Evolutionary conservation across 768 basidiomycete species (phyloP).

Genomic region (Amanita thiersii): DNA sequence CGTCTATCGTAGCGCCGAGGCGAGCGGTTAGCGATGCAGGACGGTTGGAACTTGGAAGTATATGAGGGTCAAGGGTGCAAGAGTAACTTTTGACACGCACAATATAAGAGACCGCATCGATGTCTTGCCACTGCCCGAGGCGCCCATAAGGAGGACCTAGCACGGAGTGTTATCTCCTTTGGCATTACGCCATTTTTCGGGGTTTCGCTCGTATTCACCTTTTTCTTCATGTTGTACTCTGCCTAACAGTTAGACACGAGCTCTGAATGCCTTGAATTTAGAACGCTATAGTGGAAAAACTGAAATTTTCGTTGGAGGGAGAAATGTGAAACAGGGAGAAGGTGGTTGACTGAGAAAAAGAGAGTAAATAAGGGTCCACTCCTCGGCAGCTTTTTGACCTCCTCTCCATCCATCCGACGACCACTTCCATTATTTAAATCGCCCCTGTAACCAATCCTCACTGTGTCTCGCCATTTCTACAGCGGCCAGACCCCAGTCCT

Average conservation of each 20-base stretch:
- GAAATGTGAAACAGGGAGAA: conserved; percentile 13
- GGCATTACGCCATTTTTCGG: conserved; percentile 1
- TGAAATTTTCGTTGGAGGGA: no score
- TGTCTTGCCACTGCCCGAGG: conserved; percentile 89
- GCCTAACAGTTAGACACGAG: not conserved
- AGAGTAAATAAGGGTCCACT: conserved; percentile 7
- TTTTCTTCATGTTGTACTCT: conserved; percentile 49
- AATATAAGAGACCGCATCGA: conserved; percentile 99
- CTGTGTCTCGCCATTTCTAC: conserved; percentile 82
- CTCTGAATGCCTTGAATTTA: conserved; percentile 8
- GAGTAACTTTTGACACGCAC: conserved; percentile 38
- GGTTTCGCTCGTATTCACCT: conserved; percentile 29
- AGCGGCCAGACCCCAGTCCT: conserved; percentile 96
- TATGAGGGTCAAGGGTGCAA: conserved; percentile 8
- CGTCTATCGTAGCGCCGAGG: conserved; percentile 94
- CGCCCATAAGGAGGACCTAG: conserved; percentile 97
- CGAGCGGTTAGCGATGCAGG: conserved; percentile 87
- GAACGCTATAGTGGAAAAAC: no score
- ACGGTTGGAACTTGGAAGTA: conserved; percentile 72
- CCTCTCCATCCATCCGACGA: conserved; percentile 4
- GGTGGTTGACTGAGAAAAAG: conserved; percentile 15
- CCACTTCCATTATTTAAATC: conserved; percentile 32
- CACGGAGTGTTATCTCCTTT: conserved; percentile 13
- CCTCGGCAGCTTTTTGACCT: conserved; percentile 1
- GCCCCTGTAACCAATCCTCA: conserved; percentile 63